phyloP scores from a whole-genome alignment of 768 basidiomycete species.

The Phanerodontia chrysosporium region DNA sequence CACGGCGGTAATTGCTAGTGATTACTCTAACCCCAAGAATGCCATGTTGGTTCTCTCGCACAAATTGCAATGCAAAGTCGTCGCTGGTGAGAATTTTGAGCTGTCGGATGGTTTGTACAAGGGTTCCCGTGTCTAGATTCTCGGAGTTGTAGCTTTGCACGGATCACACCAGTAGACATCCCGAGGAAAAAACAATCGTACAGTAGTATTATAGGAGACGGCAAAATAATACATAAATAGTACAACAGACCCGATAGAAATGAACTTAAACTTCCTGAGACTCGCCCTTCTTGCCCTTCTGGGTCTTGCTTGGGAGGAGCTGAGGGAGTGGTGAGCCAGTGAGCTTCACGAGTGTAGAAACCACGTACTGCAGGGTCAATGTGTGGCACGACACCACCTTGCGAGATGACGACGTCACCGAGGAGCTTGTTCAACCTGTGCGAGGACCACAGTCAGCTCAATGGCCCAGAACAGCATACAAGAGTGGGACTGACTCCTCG shows the following conservation, averaged over 20 bases:
- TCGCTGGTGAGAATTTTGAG: no score
- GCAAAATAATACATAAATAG: constrained; percentile 14
- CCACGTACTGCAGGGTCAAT: constrained; percentile 57
- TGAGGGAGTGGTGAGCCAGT: constrained; percentile 9
- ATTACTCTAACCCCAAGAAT: no score
- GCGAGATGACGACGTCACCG: constrained; percentile 86
- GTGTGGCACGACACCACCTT: constrained; percentile 89
- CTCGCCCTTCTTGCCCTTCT: constrained; percentile 48
- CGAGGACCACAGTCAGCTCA: constrained; percentile 3
- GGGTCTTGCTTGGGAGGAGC: constrained; percentile 44
- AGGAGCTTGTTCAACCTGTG: constrained; percentile 63
- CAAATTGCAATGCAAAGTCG: no score
- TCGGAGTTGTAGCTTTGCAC: no score
- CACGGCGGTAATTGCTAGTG: no score
- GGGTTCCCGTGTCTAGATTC: no score
- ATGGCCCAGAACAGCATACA: neutral
- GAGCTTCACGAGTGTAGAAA: neutral
- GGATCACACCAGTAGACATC: no score
- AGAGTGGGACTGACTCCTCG: constrained; percentile 58
- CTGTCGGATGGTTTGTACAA: no score
- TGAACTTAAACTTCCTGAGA: constrained; percentile 38
- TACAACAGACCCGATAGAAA: constrained; percentile 8
- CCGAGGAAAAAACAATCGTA: constrained; percentile 5
- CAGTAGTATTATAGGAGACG: constrained; percentile 10
- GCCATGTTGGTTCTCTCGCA: no score